A percentile compares a stretch with the other conserved stretches of the same genome.
These are phyloP conservation scores for Monilinia aucupariae DNA, from an alignment of 2,329 filamentous ascomycete species.

Conservation along the genomic window DNA sequence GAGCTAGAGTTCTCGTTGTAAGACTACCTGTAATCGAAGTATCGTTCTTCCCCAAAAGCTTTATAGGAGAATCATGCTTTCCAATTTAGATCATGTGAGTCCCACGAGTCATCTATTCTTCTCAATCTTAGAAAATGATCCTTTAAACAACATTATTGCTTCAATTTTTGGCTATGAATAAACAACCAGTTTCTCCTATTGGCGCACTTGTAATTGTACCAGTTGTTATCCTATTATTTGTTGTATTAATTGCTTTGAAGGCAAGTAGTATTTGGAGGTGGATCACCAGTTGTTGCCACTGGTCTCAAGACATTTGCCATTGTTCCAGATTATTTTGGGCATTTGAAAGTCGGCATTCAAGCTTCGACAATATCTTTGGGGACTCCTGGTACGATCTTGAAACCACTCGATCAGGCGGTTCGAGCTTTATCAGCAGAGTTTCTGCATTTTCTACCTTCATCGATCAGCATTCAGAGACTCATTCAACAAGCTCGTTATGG, in stretches of 20 bases:
- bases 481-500: slow-evolving; percentile 34
- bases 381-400: slow-evolving; percentile 38
- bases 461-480: slow-evolving; percentile 20
- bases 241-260: slow-evolving; percentile 34
- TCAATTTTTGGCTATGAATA: slow-evolving; percentile 35
- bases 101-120: neutral
- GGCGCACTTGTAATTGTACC: slow-evolving; percentile 44
- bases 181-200: slow-evolving; percentile 38
- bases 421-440: slow-evolving; percentile 18
- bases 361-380: slow-evolving; percentile 29
- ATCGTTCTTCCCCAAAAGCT: neutral
- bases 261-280: slow-evolving; percentile 26
- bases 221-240: slow-evolving; percentile 38
- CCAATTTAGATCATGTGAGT: neutral
- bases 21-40: neutral
- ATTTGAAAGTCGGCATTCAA: slow-evolving; percentile 3
- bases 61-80: neutral
- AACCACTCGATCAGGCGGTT: slow-evolving; percentile 30
- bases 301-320: slow-evolving; percentile 23
- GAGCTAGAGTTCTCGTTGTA: no score
- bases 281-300: slow-evolving; percentile 22
- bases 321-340: slow-evolving; percentile 24
- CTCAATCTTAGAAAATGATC: neutral
- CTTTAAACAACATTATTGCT: slow-evolving; percentile 24
- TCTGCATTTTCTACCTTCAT: slow-evolving; percentile 29